Evolutionary conservation across 768 basidiomycete species (phyloP), one percentile per base, ranked within the genome.

Genomic region (Dioszegia crocea): DNA sequence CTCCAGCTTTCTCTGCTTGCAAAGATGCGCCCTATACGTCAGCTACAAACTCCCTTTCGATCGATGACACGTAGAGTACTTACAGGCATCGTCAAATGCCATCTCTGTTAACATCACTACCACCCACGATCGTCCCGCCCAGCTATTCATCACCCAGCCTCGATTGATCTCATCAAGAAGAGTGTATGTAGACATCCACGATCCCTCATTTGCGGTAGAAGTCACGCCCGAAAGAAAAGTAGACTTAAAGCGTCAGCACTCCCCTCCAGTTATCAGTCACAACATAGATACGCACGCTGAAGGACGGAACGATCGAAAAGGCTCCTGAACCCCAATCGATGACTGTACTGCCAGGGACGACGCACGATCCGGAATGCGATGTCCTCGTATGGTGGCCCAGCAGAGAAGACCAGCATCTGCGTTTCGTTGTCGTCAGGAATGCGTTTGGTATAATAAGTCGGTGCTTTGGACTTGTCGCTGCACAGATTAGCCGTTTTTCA

Each of bases 321-420:
- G 75, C 90, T 91, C 48, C 92, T 83, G 82, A 98, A 99, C 16
- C 96, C 96, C 62, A 91, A 94, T 60, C 61, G 56, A 62, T 98
- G 93, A 38, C 91, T 93, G 77, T 89, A 94, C 68, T 98, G 96
- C 96, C 96, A 99, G 76, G 96, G 92, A 54, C 91, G 84, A 69
- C 96, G 91, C 59, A 99, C 94, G 61, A 99, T 94, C 60, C 91
- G 84, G 81, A 99, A 99, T 8, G 96, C 96, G 62, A 98, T 93
- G 65, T 98, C 96, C 78, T 99, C 94, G 74, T 99, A 99, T 0
- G 94, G 94, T 51, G 94, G 93, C 8, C 96, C 96, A 29, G 96
- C 91, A 64, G 85, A 91, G 80, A 99, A 99, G 69, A 92, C 86
- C 29, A 99, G 78, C 21, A 96, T 81, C 12, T 90, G 89, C 1